phyloP scores from a whole-genome alignment of 371 early-diverging fungal genomes.

The Thermomucor indicae-seudaticae region DNA sequence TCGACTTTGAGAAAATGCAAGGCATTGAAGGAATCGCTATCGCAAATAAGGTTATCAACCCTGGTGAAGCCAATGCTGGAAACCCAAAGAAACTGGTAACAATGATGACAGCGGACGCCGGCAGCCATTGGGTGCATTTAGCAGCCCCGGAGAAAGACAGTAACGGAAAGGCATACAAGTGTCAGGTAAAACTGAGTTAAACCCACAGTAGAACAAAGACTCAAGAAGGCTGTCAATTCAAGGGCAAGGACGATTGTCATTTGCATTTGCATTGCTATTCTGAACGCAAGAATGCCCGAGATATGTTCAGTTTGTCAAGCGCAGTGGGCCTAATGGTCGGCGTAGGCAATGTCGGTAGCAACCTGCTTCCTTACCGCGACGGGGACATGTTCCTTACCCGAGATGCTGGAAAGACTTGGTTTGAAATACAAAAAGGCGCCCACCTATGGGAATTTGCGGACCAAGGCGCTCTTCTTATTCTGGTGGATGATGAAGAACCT shows the following conservation, averaged over 20 bases:
- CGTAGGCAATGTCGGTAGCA: constrained; percentile 86
- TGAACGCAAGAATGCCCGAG: constrained; percentile 70
- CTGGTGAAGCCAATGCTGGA: constrained; percentile 49
- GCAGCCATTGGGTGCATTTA: constrained; percentile 66
- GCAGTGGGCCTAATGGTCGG: constrained; percentile 91
- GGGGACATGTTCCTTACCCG: constrained; percentile 84
- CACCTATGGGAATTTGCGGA: constrained; percentile 86
- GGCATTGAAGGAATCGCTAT: constrained; percentile 88
- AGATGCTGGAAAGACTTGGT: constrained; percentile 81
- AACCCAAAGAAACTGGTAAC: constrained; percentile 55
- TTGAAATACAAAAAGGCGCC: constrained; percentile 65
- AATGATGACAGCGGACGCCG: constrained; percentile 83
- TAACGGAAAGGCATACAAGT: constrained; percentile 29
- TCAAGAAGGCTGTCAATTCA: neutral
- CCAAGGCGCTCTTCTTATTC: constrained; percentile 73
- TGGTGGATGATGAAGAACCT: constrained; percentile 72
- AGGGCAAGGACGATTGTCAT: constrained; percentile 38
- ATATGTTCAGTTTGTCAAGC: constrained; percentile 71
- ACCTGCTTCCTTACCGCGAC: constrained; percentile 59
- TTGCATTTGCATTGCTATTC: constrained; percentile 84
- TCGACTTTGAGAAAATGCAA: constrained; percentile 93
- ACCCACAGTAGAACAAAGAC: neutral
- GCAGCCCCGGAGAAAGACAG: constrained; percentile 53
- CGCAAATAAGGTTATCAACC: constrained; percentile 80
- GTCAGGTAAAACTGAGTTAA: constrained; percentile 8